Conservation (phyloP, 2,329 filamentous ascomycete species). For the Penicillium sp. region DNA sequence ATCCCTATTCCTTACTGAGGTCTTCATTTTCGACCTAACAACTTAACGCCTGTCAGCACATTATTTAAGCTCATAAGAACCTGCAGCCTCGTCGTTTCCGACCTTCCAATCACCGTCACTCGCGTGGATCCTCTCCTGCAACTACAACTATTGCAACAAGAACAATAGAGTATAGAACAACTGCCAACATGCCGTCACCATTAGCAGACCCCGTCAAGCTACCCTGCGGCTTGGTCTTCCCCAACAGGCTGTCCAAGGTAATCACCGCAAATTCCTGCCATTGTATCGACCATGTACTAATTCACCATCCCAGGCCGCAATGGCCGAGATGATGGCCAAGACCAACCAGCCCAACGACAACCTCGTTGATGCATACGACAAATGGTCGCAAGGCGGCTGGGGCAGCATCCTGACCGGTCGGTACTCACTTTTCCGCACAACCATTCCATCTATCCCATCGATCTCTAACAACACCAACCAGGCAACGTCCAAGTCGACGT, state of each 20-base stretch:
- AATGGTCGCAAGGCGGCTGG: slow-evolving; percentile 53
- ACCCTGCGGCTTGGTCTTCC: slow-evolving; percentile 57
- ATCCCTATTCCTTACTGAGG: neutral
- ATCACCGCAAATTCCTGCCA: neutral
- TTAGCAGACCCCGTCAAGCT: slow-evolving; percentile 52
- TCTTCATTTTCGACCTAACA: neutral
- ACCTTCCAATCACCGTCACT: neutral
- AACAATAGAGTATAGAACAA: neutral
- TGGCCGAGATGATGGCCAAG: slow-evolving; percentile 49
- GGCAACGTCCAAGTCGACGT: slow-evolving; percentile 50
- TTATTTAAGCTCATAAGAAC: neutral
- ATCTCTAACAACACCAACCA: slow-evolving; percentile 5
- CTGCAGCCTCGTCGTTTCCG: neutral
- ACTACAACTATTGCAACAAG: neutral
- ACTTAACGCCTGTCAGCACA: neutral
- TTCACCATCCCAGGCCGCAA: slow-evolving; percentile 43
- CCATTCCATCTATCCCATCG: no score
- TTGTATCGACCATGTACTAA: neutral
- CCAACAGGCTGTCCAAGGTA: slow-evolving; percentile 56
- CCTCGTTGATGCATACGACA: slow-evolving; percentile 51
- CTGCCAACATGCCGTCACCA: slow-evolving; percentile 27
- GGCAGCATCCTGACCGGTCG: slow-evolving; percentile 48
- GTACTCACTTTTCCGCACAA: slow-evolving; percentile 18
- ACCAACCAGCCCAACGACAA: slow-evolving; percentile 47
- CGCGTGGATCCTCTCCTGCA: neutral